phyloP scores from a whole-genome alignment of 2,329 filamentous ascomycete genomes.

The Ascochyta koolunga region DNA sequence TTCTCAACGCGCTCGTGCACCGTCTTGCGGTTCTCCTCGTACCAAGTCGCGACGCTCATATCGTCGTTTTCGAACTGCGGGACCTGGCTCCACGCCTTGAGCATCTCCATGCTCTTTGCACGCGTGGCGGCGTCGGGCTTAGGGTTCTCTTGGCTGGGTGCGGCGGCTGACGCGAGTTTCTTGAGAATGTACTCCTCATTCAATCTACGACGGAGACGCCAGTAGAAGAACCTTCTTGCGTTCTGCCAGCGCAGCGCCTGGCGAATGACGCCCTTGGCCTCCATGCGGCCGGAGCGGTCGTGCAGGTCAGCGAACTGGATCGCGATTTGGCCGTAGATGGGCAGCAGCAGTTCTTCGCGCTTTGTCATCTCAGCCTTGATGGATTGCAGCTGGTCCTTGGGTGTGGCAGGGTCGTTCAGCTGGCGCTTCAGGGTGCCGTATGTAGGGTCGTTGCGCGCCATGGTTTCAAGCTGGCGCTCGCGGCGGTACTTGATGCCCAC shows the following conservation, averaged over 20 bases:
- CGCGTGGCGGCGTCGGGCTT: constrained; percentile 57
- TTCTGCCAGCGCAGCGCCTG: constrained; percentile 83
- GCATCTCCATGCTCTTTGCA: constrained; percentile 71
- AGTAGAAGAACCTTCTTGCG: constrained; percentile 98
- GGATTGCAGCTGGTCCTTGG: constrained; percentile 73
- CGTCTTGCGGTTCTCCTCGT: constrained; percentile 88
- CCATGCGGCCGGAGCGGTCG: constrained; percentile 95
- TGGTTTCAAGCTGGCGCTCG: constrained; percentile 96
- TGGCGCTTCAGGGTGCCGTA: constrained; percentile 86
- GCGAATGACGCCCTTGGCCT: constrained; percentile 95
- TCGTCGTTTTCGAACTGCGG: constrained; percentile 80
- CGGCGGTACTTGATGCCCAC: constrained; percentile 98
- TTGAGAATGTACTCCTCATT: constrained; percentile 98
- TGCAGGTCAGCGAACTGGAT: constrained; percentile 96
- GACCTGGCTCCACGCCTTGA: constrained; percentile 84
- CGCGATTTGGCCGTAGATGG: constrained; percentile 94
- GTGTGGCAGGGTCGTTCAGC: constrained; percentile 69
- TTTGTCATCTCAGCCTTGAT: constrained; percentile 84
- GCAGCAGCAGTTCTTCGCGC: constrained; percentile 87
- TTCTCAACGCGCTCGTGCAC: constrained; percentile 84
- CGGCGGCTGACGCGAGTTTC: constrained; percentile 68
- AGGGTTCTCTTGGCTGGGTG: constrained; percentile 48
- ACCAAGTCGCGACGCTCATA: constrained; percentile 87
- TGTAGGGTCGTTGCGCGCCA: constrained; percentile 86
- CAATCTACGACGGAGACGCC: constrained; percentile 93